phyloP scores from a whole-genome alignment of 352 stramenopile species.

The Globisporangium viniferum region DNA sequence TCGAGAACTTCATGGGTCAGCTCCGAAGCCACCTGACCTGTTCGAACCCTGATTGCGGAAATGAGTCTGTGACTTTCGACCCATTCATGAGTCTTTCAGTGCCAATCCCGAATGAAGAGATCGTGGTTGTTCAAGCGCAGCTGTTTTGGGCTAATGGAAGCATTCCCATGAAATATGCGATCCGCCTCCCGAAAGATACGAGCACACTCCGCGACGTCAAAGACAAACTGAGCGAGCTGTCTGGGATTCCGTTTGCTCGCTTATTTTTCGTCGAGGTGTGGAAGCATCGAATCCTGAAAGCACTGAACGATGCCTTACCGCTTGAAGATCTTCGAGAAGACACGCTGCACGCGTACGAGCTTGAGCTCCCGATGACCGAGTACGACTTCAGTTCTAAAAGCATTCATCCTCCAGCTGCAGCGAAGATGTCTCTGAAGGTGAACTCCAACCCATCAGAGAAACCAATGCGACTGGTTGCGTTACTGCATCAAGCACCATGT shows the following conservation, averaged over 20 bases:
- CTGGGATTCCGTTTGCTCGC: constrained; percentile 34
- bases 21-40: constrained; percentile 87
- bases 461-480: constrained; percentile 61
- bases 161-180: constrained; percentile 75
- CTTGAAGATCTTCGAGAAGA: constrained; percentile 52
- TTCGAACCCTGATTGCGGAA: constrained; percentile 60
- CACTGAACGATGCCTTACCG: constrained; percentile 35
- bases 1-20: constrained; percentile 90
- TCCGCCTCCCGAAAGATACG: constrained; percentile 51
- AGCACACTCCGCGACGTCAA: constrained; percentile 57
- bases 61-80: constrained; percentile 88
- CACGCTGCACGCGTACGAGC: constrained; percentile 85
- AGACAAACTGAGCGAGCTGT: constrained; percentile 48
- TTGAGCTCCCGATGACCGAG: constrained; percentile 65
- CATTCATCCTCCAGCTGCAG: constrained; percentile 33
- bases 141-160: constrained; percentile 69
- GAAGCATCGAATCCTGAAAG: constrained; percentile 62
- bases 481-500: constrained; percentile 66
- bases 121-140: constrained; percentile 49
- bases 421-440: constrained; percentile 24
- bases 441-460: constrained; percentile 20
- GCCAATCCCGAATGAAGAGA: constrained; percentile 78
- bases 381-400: constrained; percentile 70
- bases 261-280: constrained; percentile 77
- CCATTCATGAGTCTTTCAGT: constrained; percentile 89